Percentiles rank a stretch among this genome's conserved stretches.
Evolutionary conservation across 306 rosid species (phyloP).

Genomic region (Sindora glabra): DNA sequence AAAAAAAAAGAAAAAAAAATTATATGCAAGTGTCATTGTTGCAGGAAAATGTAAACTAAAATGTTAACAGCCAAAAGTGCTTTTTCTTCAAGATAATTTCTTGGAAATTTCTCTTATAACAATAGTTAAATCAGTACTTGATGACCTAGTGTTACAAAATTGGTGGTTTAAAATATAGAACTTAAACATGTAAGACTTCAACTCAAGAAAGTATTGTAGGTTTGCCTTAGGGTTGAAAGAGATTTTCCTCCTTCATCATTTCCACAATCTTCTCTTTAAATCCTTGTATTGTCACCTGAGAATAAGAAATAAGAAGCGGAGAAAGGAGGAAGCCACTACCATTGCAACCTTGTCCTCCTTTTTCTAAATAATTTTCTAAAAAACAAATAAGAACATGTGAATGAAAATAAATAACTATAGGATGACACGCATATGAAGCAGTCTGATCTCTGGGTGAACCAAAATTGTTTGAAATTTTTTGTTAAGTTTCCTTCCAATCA

Average conservation of each 20-base stretch:
- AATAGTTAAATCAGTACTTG: neutral
- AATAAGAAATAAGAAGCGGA: too few species aligned
- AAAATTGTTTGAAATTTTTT: too few species aligned
- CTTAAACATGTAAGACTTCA: neutral
- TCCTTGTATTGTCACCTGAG: conserved; percentile 94
- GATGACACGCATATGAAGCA: too few species aligned
- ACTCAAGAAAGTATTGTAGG: conserved; percentile 99
- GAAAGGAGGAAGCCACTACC: too few species aligned
- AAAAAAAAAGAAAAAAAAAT: neutral
- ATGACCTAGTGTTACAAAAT: neutral
- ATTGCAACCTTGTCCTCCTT: too few species aligned
- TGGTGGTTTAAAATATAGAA: conserved; percentile 7
- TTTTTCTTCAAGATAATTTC: neutral
- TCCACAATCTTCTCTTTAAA: conserved; percentile 94
- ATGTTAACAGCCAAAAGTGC: neutral
- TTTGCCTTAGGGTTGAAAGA: conserved; percentile 93
- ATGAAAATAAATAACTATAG: too few species aligned
- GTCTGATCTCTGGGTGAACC: too few species aligned
- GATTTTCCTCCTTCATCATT: conserved; percentile 80
- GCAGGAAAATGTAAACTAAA: conserved; percentile 11
- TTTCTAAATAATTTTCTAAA: too few species aligned
- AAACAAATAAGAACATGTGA: too few species aligned
- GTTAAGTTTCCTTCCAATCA: too few species aligned
- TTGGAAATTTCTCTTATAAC: neutral
- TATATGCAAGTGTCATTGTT: conserved; percentile 1